Evolutionary conservation across 2,329 filamentous ascomycete species (phyloP).

Genomic region (Fusarium sp.): DNA sequence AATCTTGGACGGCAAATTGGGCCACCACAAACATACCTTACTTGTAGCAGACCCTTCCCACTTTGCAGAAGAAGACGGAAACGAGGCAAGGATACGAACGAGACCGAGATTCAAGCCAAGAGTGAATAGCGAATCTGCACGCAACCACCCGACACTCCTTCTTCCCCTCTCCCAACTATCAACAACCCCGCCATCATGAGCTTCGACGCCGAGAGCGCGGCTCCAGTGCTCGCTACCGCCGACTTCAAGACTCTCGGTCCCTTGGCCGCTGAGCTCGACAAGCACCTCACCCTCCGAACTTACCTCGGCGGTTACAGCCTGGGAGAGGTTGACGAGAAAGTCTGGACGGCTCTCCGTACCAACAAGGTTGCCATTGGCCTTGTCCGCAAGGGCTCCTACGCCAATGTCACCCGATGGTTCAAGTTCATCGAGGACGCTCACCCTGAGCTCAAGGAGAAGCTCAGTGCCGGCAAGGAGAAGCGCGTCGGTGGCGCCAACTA

Average conservation of each 20-base stretch:
- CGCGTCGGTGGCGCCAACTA: slow-evolving; percentile 86
- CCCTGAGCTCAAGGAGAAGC: slow-evolving; percentile 75
- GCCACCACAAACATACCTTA: slow-evolving; percentile 35
- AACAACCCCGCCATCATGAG: slow-evolving; percentile 36
- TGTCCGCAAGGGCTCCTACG: slow-evolving; percentile 78
- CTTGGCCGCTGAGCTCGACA: slow-evolving; percentile 79
- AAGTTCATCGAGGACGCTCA: slow-evolving; percentile 82
- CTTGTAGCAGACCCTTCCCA: slow-evolving; percentile 22
- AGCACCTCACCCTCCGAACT: slow-evolving; percentile 85
- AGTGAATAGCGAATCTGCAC: not conserved
- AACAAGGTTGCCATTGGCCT: slow-evolving; percentile 87
- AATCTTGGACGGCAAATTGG: slow-evolving; percentile 26
- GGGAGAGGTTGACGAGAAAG: slow-evolving; percentile 78
- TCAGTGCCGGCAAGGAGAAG: slow-evolving; percentile 66
- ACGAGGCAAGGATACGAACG: not conserved
- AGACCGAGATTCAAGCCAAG: not conserved
- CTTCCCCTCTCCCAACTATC: slow-evolving; percentile 1
- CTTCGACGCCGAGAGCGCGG: slow-evolving; percentile 42
- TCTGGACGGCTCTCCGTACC: slow-evolving; percentile 83
- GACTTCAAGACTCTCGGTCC: slow-evolving; percentile 85
- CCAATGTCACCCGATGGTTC: slow-evolving; percentile 88
- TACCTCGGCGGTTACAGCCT: slow-evolving; percentile 85
- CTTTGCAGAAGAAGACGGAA: slow-evolving; percentile 5
- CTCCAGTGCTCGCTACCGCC: slow-evolving; percentile 41
- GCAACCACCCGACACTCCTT: not conserved